A percentile compares a stretch with the other conserved stretches of the same genome.
Conservation (phyloP, 2,329 filamentous ascomycete genomes). For the Arachnomyces sp. region DNA sequence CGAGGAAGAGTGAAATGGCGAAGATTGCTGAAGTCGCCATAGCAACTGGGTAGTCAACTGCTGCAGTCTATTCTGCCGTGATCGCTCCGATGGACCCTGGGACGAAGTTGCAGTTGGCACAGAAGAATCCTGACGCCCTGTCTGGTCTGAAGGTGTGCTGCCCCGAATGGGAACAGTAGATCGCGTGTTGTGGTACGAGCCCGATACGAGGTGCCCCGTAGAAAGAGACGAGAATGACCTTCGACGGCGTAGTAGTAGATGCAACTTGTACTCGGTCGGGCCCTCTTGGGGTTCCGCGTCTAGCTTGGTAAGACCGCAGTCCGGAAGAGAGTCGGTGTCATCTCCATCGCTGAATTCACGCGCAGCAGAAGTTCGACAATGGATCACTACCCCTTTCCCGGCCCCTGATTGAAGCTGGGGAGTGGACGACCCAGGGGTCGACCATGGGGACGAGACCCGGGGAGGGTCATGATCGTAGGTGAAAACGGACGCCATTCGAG, state of each 20-base stretch:
- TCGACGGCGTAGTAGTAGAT: constrained; percentile 72
- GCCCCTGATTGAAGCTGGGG: constrained; percentile 25
- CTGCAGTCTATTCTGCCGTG: constrained; percentile 73
- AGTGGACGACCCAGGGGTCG: constrained; percentile 45
- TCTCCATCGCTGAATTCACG: constrained; percentile 27
- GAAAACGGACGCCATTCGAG: constrained; percentile 81
- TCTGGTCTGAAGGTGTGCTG: not conserved
- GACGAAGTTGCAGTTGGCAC: constrained; percentile 28
- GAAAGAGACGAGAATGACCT: constrained; percentile 65
- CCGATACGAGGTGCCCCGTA: constrained; percentile 49
- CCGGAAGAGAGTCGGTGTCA: constrained; percentile 31
- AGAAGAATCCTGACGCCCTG: constrained; percentile 20
- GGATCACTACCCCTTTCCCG: constrained; percentile 17
- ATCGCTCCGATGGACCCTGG: constrained; percentile 51
- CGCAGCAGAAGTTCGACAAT: constrained; percentile 27
- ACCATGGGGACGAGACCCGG: constrained; percentile 85
- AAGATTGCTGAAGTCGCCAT: constrained; percentile 92
- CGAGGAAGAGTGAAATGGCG: constrained; percentile 76
- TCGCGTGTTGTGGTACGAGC: constrained; percentile 37
- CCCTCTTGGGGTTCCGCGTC: constrained; percentile 89
- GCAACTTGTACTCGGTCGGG: constrained; percentile 92
- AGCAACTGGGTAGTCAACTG: constrained; percentile 90
- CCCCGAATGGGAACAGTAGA: no score
- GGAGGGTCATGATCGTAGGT: constrained; percentile 86
- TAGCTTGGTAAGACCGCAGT: constrained; percentile 64